phyloP scores from a whole-genome alignment of 805 yeast genomes.

The Candida sphagnicola region DNA sequence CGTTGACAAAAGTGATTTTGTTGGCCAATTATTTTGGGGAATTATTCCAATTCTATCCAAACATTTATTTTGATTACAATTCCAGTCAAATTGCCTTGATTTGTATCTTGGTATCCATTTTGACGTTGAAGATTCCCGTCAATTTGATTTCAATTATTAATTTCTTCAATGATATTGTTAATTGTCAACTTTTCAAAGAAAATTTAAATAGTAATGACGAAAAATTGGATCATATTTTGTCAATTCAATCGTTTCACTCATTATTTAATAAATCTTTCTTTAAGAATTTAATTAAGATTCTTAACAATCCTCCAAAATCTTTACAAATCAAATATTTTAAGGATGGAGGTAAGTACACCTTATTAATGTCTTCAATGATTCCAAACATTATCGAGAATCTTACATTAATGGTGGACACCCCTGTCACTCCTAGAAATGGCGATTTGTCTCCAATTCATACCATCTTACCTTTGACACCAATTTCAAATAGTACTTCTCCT shows the following conservation, averaged over 20 bases:
- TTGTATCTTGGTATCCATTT: conserved; percentile 24
- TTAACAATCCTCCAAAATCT: conserved; percentile 45
- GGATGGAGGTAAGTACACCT: conserved; percentile 29
- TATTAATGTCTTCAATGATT: conserved; percentile 33
- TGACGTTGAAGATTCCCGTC: conserved; percentile 32
- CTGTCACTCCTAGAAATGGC: conserved; percentile 29
- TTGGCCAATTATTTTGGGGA: conserved; percentile 65
- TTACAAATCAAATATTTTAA: conserved; percentile 43
- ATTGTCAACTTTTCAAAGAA: conserved; percentile 16
- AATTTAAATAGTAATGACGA: conserved; percentile 21
- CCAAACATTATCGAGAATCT: conserved; percentile 26
- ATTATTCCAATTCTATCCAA: conserved; percentile 58
- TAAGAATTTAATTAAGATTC: conserved; percentile 24
- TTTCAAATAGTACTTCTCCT: conserved; percentile 22
- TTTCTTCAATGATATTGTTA: conserved; percentile 15
- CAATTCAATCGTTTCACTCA: conserved; percentile 10
- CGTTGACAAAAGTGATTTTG: conserved; percentile 44
- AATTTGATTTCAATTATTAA: conserved; percentile 16
- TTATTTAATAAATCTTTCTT: conserved; percentile 15
- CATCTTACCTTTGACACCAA: conserved; percentile 24
- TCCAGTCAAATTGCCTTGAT: conserved; percentile 51
- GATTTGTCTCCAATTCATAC: conserved; percentile 6
- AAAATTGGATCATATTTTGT: conserved; percentile 17
- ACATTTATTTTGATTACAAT: conserved; percentile 51
- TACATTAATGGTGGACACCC: conserved; percentile 13